phyloP scores from a whole-genome alignment of 2,329 filamentous ascomycete species.

The Lachnellula arida region DNA sequence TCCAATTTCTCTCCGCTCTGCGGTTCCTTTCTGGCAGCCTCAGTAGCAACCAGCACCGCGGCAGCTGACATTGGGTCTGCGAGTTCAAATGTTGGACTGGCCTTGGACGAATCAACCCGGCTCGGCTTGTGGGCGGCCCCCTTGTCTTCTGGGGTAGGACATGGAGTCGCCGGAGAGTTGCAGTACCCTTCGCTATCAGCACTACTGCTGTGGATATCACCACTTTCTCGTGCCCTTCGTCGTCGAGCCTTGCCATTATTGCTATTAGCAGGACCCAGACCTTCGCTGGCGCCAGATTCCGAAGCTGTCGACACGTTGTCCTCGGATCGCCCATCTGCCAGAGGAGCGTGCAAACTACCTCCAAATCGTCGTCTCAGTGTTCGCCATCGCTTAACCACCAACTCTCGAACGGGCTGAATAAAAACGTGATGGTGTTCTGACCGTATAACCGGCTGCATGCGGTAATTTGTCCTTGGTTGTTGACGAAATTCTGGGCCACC shows the following conservation, averaged over 20 bases:
- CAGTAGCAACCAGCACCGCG: conserved; percentile 5
- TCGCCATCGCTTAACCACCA: conserved; percentile 28
- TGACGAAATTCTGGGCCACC: background rate
- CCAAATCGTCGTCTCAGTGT: conserved; percentile 24
- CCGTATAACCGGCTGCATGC: conserved; percentile 21
- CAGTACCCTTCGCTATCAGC: conserved; percentile 19
- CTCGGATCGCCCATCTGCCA: conserved; percentile 12
- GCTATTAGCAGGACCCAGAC: conserved; percentile 12
- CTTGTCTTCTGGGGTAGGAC: conserved; percentile 5
- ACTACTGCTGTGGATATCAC: conserved; percentile 27
- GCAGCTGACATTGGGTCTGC: conserved; percentile 10
- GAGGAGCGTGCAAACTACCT: conserved; percentile 20
- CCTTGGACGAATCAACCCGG: background rate
- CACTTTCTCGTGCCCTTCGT: conserved; percentile 24
- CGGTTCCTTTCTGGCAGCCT: background rate
- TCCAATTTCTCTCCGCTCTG: background rate
- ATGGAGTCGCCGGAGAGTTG: conserved; percentile 22
- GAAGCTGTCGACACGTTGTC: conserved; percentile 7
- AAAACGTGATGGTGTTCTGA: conserved; percentile 29
- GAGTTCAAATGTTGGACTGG: conserved; percentile 5
- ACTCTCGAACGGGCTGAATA: conserved; percentile 28
- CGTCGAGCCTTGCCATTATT: conserved; percentile 22
- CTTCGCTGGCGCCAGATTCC: conserved; percentile 8
- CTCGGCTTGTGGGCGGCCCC: background rate
- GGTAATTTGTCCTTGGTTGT: conserved; percentile 13